Base-by-base conservation (phyloP, 768 basidiomycete species). In the Saitozyma sp. region DNA sequence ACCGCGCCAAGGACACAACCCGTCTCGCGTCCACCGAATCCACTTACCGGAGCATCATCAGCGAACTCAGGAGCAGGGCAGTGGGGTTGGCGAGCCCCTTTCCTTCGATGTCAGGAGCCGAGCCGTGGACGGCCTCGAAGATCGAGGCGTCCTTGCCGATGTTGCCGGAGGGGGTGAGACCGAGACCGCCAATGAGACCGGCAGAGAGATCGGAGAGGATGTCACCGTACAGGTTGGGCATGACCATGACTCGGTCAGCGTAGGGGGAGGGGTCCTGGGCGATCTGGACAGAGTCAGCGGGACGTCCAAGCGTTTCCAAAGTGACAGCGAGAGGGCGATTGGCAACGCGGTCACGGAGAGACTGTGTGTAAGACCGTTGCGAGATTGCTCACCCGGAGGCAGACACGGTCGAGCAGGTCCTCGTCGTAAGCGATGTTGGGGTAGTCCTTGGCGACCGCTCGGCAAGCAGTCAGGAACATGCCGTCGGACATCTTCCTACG, bases 401-500 rank as follows among this genome's bases (percentile, higher is more conserved):
- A 99, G 68, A 89, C 95, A 68, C 95, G 88, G 80, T 99, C 96
- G 63, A 99, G 84, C 54, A 99, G 85, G 79, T 99, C 96, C 80
- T 99, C 96, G 76, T 97, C 93, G 79, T 98, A 99, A 48, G 85
- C 83, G 73, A 99, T 86, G 63, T 88, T 87, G 17, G 96, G 96
- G 85, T 88, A 99, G 59, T 92, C 93, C 78, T 95, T 93, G 6
- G 95, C 89, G 46, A 99, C 91, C 70, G 92, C 89, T 59, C 96
- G 88, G 81, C 96, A 98, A 20, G 96, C 96, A 46, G 91, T 89
- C 81, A 99, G 83, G 85, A 99, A 99, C 93, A 98, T 96, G 64
- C 96, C 96, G 79, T 99, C 96, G 17, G 95, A 98, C 90, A 98
- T 92, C 88, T 97, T 97, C 93, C 93, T 96, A 75, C 38, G 56